Base-by-base conservation (phyloP, 1,284 basidiomycete species). In the Melampsora larici-populina region DNA sequence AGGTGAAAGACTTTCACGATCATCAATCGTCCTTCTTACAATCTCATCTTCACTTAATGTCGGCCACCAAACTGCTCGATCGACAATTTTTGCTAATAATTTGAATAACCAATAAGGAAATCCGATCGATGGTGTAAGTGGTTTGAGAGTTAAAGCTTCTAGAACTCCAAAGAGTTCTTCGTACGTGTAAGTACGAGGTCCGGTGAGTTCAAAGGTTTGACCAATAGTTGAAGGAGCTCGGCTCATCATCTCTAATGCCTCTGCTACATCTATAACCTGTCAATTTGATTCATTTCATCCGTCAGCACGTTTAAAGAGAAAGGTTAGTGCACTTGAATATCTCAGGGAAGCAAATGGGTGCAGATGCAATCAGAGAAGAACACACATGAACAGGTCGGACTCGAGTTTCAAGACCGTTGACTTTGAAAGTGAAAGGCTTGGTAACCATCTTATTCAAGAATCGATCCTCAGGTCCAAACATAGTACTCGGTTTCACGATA, bases 401-500 rank as follows among this genome's bases (percentile, higher is more conserved):
- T 71, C 71, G 40, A 48, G 65, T 79, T 26, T 79, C 48, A n/a
- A 70, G 63, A 31, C 62, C 64, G 78, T 78, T 78, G 24, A 78
- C 68, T 9, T 78, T 66, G 49, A 70, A 68, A 70, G 24, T 51
- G 24, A 58, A 48, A 62, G 58, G 88, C 91, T 85, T 84, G 93
- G 93, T 86, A 68, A 93, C 91, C 85, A 97, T 92, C 84, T 92
- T 94, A 85, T 93, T 97, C 82, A 99, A 85, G 75, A 99, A 86
- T 84, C 92, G 93, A 86, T 99, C 96, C 86, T 99, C 97, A 83
- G 92, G 90, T 18, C 96, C 96, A 85, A 88, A 99, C 89, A 98
- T 89, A 49, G 88, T 84, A 7, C 88, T 89, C 60, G 97, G 97
- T 78, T 94, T 88, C 78, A 97, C 89, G 82, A 99, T 93, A 46